Conservation (phyloP, 2,329 filamentous ascomycete genomes). For the Venturia pyrina region DNA sequence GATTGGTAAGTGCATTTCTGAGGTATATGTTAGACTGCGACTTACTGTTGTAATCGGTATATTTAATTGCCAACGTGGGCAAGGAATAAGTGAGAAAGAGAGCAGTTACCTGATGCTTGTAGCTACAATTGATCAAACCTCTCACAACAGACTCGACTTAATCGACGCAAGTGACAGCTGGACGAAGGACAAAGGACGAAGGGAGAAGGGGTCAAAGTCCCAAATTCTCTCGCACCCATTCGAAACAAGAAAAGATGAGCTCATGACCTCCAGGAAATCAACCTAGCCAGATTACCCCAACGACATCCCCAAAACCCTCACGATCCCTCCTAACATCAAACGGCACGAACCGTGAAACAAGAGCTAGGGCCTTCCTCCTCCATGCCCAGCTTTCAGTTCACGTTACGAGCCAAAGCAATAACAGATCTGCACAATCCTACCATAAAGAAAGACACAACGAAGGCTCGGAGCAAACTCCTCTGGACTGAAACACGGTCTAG, state of each 20-base stretch:
- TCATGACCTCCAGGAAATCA: no score
- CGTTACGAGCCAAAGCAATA: background rate
- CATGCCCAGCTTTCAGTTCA: background rate
- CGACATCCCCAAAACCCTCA: background rate
- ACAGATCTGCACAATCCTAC: background rate
- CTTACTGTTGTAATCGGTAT: background rate
- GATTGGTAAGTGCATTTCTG: background rate
- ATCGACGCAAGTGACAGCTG: background rate
- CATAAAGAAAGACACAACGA: background rate
- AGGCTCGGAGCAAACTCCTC: background rate
- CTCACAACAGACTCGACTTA: no score
- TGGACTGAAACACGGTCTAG: background rate
- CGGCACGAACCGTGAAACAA: background rate
- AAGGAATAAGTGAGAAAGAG: no score
- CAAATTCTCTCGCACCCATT: no score
- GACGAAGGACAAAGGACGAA: background rate
- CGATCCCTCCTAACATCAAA: background rate
- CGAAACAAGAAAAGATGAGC: no score
- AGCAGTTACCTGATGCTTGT: no score
- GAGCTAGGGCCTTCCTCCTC: background rate
- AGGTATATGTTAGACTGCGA: background rate
- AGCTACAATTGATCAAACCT: no score
- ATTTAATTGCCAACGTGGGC: no score
- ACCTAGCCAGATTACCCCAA: background rate
- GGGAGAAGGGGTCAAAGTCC: background rate